Evolutionary conservation across 2,329 filamentous ascomycete genomes (phyloP).

Genomic region (Phyllosticta citrichinensis): DNA sequence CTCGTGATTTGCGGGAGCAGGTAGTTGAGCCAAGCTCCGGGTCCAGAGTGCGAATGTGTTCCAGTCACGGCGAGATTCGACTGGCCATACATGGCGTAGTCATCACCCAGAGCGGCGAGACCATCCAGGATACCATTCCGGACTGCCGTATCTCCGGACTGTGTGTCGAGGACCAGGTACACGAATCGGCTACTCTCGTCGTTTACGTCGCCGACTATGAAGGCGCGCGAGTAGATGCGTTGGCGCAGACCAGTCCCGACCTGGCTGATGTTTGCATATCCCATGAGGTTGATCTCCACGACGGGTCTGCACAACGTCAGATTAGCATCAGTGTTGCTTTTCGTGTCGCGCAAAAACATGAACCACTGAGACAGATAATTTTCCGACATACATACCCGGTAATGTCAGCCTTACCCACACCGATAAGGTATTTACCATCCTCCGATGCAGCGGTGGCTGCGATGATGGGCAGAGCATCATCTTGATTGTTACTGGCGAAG

Average conservation of each 20-base stretch:
- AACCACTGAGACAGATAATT: neutral
- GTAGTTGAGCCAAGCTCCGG: conserved; percentile 91
- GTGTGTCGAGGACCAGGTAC: conserved; percentile 79
- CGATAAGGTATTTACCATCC: conserved; percentile 47
- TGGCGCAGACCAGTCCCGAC: conserved; percentile 76
- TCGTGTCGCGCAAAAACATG: neutral
- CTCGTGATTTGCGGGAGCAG: conserved; percentile 84
- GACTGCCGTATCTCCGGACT: conserved; percentile 81
- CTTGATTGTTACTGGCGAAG: neutral
- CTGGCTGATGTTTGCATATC: conserved; percentile 80
- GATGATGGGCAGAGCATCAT: neutral
- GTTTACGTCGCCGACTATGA: conserved; percentile 65
- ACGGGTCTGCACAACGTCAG: conserved; percentile 49
- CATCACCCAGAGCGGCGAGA: conserved; percentile 56
- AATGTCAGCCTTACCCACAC: conserved; percentile 62
- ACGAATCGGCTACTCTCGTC: conserved; percentile 64
- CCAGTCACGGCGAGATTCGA: conserved; percentile 83
- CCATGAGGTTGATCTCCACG: conserved; percentile 84
- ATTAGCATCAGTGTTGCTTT: neutral
- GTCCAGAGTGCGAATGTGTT: conserved; percentile 86
- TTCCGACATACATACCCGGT: conserved; percentile 44
- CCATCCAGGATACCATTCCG: conserved; percentile 77
- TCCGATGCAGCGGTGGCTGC: conserved; percentile 23
- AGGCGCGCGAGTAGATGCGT: conserved; percentile 78
- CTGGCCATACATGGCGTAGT: conserved; percentile 65